Evolutionary conservation across 805 yeast genomes (phyloP), one percentile per base, ranked within the genome.

Genomic region (Metschnikowia peoriensis): DNA sequence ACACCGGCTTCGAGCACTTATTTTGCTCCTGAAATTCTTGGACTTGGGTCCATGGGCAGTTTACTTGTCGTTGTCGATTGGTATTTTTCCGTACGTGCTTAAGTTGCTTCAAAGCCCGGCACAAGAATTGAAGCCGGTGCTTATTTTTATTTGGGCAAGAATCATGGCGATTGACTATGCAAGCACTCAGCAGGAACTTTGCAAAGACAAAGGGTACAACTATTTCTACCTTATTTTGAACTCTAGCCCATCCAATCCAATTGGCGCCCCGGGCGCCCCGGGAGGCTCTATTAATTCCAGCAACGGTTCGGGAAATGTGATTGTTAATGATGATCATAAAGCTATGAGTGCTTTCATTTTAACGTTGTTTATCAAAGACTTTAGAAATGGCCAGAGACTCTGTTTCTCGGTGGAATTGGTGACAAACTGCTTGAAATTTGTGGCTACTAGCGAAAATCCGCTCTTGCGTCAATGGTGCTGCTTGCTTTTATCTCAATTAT

Each of bases 11-110:
- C 72, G 98, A 29, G 98, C 99, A 0, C 74, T 94, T 48, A 88
- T 89, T 38, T 67, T 94, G 51, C 75, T 94, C 11, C 86, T 96
- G 4, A 82, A 89, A 60, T 94, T 93, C 65, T 75, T 94, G 41
- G 99, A 94, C 68, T 71, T 94, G 38, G 99, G 99, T 0, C 97
- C 99, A 0, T 90, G 97, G 96, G 98, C 99, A 0, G 98, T 94
- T 0, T 89, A 91, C 61, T 73, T 92, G 32, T 96, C 97, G 0
- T 72, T 94, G 34, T 89, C 97, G 7, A 92, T 94, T 58, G 98
- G 98, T 22, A 93, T 94, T 32, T 94, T 93, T 69, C 98, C 98
- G 0, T 94, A 94, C 65, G 96, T 94, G 34, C 74, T 93, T 50
- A 90, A 92, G 61, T 77, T 94, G 22, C 72, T 94, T 35, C 98